phyloP scores from a whole-genome alignment of 208 protist genomes.

The Balamuthia mandrillaris region DNA sequence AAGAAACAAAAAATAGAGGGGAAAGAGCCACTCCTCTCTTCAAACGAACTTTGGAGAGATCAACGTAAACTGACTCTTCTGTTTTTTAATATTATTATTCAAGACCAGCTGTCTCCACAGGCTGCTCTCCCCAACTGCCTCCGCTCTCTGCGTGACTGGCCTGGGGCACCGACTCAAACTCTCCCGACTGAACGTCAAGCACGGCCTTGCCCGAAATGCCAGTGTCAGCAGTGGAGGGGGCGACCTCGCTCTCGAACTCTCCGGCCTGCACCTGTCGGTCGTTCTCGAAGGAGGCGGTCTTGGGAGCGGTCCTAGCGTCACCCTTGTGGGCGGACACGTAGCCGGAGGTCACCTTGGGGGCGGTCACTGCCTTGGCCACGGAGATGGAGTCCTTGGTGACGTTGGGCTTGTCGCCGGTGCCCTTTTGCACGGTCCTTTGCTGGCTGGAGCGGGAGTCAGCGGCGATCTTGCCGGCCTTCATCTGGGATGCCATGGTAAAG shows the following conservation, averaged over 20 bases:
- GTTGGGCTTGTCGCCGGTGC: not conserved
- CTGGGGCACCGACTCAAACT: slow-evolving; percentile 14
- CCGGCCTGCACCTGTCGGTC: slow-evolving; percentile 14
- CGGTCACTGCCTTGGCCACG: slow-evolving; percentile 11
- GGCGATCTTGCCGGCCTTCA: slow-evolving; percentile 36
- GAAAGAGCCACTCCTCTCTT: no score
- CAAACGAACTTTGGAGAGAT: no score
- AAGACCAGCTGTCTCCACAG: no score
- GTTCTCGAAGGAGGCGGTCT: slow-evolving; percentile 12
- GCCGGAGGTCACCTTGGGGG: slow-evolving; percentile 6
- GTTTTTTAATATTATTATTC: no score
- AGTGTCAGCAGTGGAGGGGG: not conserved
- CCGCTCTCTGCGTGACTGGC: slow-evolving; percentile 2
- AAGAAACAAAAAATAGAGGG: no score
- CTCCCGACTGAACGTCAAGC: not conserved
- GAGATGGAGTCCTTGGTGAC: not conserved
- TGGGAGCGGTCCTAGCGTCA: not conserved
- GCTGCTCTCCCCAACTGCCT: not conserved
- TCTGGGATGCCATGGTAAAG: slow-evolving; percentile 31
- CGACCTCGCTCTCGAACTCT: not conserved
- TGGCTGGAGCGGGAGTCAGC: not conserved
- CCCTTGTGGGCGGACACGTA: slow-evolving; percentile 15
- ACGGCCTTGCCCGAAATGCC: no score
- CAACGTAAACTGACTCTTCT: no score
- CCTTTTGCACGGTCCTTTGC: slow-evolving; percentile 18